These are phyloP conservation scores for Claviceps paspali DNA, from an alignment of 2,329 filamentous ascomycete genomes.

Conservation along the genomic window DNA sequence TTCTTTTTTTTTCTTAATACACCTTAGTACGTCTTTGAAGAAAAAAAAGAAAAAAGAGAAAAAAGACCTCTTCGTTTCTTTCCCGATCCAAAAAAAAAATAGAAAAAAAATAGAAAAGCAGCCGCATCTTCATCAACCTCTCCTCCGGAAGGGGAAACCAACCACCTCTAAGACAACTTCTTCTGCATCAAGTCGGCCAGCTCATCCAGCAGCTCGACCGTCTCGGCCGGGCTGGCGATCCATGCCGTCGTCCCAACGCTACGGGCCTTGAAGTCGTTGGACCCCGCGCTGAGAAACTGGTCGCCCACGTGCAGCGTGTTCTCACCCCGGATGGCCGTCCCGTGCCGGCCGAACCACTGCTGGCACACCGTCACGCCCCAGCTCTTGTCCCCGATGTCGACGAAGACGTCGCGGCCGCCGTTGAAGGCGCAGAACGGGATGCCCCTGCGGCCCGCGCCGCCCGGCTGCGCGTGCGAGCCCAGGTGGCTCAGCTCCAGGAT, in stretches of 20 bases:
- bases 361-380: constrained; percentile 92
- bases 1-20: too few relatives aligned
- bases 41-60: too few relatives aligned
- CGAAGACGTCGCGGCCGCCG: constrained; percentile 92
- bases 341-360: constrained; percentile 57
- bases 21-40: too few relatives aligned
- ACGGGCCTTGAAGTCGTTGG: constrained; percentile 93
- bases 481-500: constrained; percentile 68
- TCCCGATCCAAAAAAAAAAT: too few relatives aligned
- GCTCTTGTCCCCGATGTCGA: constrained; percentile 95
- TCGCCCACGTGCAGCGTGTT: constrained; percentile 90
- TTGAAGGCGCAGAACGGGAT: constrained; percentile 97
- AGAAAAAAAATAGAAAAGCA: too few relatives aligned
- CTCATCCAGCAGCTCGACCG: constrained; percentile 78
- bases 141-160: too few relatives aligned
- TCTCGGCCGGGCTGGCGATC: constrained; percentile 89
- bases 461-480: constrained; percentile 17
- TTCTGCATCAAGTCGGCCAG: constrained; percentile 39
- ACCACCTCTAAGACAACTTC: constrained; percentile 7
- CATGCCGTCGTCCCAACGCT: constrained; percentile 89
- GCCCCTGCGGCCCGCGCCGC: constrained; percentile 10
- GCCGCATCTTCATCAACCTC: too few relatives aligned
- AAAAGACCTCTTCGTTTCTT: too few relatives aligned
- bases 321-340: constrained; percentile 43
- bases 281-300: constrained; percentile 87